Evolutionary conservation across 2,329 filamentous ascomycete genomes (phyloP), one percentile per base, ranked within the genome.

Genomic region (Pleomassaria siparia): DNA sequence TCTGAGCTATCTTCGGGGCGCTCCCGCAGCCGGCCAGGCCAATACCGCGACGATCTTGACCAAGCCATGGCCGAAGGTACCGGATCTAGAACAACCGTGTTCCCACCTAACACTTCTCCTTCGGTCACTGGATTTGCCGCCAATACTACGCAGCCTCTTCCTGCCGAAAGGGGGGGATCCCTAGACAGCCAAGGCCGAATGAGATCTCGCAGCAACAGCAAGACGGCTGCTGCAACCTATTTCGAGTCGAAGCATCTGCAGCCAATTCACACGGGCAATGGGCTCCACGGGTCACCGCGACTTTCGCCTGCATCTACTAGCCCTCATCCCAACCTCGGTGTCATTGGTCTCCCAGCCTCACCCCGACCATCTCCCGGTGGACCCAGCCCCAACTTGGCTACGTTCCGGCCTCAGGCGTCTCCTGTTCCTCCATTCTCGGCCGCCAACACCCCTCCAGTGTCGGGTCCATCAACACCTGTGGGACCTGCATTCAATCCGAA

Each of bases 381-480:
- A n/a, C 68, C 72, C 35, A 75, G 73, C 44, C 56, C 63, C 20
- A 53, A 39, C 40, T 41, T 57, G 42, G 59, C 43, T 54, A 60
- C 36, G 51, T 72, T 50, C 67, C 57, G 61, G 10, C 52, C 76
- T 25, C 71, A 75, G 15, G 67, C 74, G 6, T 76, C 75, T 4
- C 75, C 74, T 15, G 66, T 73, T 28, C 70, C 75, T 37, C 74
- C 77, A 2, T 79, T 77, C 54, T 75, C 77, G 4, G 75, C 75
- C 26, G 79, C 75, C 48, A 73, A 78, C 24, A 83, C 81, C 2
- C 80, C 81, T 21, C 80, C 78, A 4, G 59, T 82, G 12, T 75
- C 74, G 2, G 72, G 75, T 11, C 60, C 73, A 2, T 72, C 73
- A 15, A 75, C 74, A 5, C 74, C 74, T 4, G 64, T 70, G 16